Percentiles rank a stretch among this genome's conserved stretches.
Conservation (phyloP, 2,329 filamentous ascomycete genomes). For the Aureobasidium sp. region DNA sequence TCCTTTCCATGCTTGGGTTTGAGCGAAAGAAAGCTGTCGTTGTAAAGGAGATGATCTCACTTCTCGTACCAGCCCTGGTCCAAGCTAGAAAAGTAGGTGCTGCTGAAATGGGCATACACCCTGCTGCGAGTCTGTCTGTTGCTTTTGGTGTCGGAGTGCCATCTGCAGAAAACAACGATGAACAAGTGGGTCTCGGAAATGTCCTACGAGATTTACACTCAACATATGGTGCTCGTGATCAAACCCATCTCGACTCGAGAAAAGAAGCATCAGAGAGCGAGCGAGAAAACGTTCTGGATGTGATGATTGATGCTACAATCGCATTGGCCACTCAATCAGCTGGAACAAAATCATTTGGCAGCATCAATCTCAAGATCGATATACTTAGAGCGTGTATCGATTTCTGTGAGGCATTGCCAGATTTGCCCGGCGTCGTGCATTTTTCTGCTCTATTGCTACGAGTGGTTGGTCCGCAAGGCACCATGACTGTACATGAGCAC, state of each 20-base stretch:
- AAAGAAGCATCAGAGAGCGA: not conserved
- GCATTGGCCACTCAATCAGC: not conserved
- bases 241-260: not conserved
- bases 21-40: slow-evolving; percentile 88
- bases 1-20: slow-evolving; percentile 70
- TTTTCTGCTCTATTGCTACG: slow-evolving; percentile 79
- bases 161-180: not conserved
- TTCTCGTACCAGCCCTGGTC: slow-evolving; percentile 74
- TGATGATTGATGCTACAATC: slow-evolving; percentile 1
- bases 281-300: not conserved
- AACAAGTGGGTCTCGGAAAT: slow-evolving; percentile 3
- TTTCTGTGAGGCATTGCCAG: slow-evolving; percentile 85
- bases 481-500: slow-evolving; percentile 19
- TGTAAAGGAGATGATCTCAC: slow-evolving; percentile 72
- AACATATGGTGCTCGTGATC: slow-evolving; percentile 14
- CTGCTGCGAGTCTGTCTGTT: slow-evolving; percentile 74
- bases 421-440: slow-evolving; percentile 80
- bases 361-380: slow-evolving; percentile 71
- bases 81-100: slow-evolving; percentile 88
- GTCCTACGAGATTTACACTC: slow-evolving; percentile 11
- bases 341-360: slow-evolving; percentile 51
- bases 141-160: slow-evolving; percentile 40
- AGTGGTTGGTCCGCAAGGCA: slow-evolving; percentile 56
- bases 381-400: slow-evolving; percentile 84
- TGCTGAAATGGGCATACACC: slow-evolving; percentile 93